Base-by-base conservation (phyloP, 768 basidiomycete genomes). In the Tephrocybe rancida region DNA sequence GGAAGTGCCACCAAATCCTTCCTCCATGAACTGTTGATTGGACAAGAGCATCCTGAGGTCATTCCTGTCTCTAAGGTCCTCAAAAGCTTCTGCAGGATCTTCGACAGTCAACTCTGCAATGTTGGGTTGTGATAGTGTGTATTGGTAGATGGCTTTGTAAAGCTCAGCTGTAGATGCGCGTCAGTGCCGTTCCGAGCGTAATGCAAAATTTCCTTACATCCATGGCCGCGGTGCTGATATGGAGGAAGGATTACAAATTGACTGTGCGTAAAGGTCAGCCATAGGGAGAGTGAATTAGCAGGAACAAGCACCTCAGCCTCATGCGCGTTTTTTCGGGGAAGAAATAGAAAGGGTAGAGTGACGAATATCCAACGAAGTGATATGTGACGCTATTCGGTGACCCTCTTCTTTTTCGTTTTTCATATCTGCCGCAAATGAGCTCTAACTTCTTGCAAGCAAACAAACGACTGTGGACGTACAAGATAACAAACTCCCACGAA, bases 51-150 rank as follows among this genome's bases (percentile, higher is more conserved):
- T 89, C 57, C 80, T 74, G 18, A 98, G 78, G 68, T 99, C 97
- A 60, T 89, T 90, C 50, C 92, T 87, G 72, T 98, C 97, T 29
- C 96, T 79, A 38, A 98, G 79, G 68, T 98, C 97, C 68, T 98
- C 96, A 64, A 99, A 98, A 9, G 92, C 91, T 72, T 99, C 97
- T 0, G 94, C 94, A 1, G 97, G 97, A 67, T 99, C 97, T 72
- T 99, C 97, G 19, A 99, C 91, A 1, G 95, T 97, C 37, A 98
- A 73, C 69, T 98, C 96, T n/a, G 90, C 87, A 34, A 96, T 83
- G 45, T 81, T 73, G 1, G 86, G 77, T 44, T 81, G 81, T 13
- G 80, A 73, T 38, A 90, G 68, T 18, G 90, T 80, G 63, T 91
- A 82, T 64, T 85, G 79, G 73, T 95, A 96, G 48, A 94, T 87